Evolutionary conservation across 1,139 yeast species (phyloP).

Genomic region (Saccharomycopsis hybrid): DNA sequence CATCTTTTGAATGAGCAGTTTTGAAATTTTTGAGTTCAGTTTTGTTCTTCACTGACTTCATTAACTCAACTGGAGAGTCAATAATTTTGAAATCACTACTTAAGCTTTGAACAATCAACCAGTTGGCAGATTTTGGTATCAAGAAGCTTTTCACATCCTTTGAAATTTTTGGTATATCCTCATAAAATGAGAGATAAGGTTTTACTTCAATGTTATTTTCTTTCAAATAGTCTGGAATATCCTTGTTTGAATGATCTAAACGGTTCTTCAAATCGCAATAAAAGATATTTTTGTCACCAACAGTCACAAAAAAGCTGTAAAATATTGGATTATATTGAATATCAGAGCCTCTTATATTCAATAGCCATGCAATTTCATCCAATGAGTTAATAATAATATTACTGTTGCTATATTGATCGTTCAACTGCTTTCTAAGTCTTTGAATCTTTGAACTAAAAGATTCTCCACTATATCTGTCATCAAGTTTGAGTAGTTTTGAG

Average conservation of each 20-base stretch:
- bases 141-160: constrained; percentile 35
- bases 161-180: constrained; percentile 35
- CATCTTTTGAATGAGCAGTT: constrained; percentile 80
- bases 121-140: constrained; percentile 63
- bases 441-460: constrained; percentile 35
- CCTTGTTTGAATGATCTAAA: constrained; percentile 27
- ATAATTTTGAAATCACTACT: constrained; percentile 39
- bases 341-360: constrained; percentile 81
- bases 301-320: constrained; percentile 65
- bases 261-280: constrained; percentile 47
- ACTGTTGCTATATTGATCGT: constrained; percentile 32
- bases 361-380: constrained; percentile 91
- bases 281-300: constrained; percentile 40
- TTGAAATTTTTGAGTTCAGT: constrained; percentile 72
- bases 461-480: constrained; percentile 44
- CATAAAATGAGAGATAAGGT: constrained; percentile 54
- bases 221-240: constrained; percentile 32
- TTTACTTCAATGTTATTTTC: constrained; percentile 40
- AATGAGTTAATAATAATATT: constrained; percentile 59
- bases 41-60: constrained; percentile 73
- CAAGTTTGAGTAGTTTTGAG: constrained; percentile 41
- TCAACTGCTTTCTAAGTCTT: constrained; percentile 27
- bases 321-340: constrained; percentile 90
- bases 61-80: constrained; percentile 47
- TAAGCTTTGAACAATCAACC: constrained; percentile 67